Conservation (phyloP, 1,284 basidiomycete species). For the Amylostereum chailletii region DNA sequence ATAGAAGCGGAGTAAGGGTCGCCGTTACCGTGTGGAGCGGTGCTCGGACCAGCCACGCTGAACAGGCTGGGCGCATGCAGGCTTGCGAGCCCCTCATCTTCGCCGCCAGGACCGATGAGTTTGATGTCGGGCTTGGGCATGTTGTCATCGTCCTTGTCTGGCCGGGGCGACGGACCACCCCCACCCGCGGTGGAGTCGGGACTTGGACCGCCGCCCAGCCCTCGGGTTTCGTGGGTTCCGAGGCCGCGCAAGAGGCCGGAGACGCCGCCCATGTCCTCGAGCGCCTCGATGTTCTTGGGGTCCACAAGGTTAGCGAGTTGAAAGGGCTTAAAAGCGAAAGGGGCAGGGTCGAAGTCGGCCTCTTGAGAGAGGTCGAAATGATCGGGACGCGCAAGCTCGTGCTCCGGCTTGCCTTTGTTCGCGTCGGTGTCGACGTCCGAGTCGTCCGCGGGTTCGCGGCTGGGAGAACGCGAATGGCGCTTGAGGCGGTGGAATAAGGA, state of each 20-base stretch:
- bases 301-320: conserved; percentile 83
- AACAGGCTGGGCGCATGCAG: conserved; percentile 4
- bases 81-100: conserved; percentile 12
- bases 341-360: conserved; percentile 56
- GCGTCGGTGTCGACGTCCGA: conserved; percentile 13
- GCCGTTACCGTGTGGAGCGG: conserved; percentile 16
- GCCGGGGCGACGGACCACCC: no score
- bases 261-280: conserved; percentile 74
- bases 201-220: conserved; percentile 28
- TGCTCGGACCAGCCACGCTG: conserved; percentile 12
- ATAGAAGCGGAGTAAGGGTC: conserved; percentile 46
- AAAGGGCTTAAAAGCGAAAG: conserved; percentile 68
- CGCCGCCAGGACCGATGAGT: conserved; percentile 28
- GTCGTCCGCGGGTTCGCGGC: no score
- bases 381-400: conserved; percentile 22
- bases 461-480: conserved; percentile 15
- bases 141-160: no score
- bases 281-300: conserved; percentile 71
- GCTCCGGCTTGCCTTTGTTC: conserved; percentile 11
- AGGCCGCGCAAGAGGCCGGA: conserved; percentile 64
- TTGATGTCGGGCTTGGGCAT: no score
- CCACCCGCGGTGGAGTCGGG: conserved; percentile 6
- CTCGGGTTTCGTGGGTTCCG: conserved; percentile 58
- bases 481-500: conserved; percentile 12
- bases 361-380: conserved; percentile 39